Percentiles rank a stretch among this genome's conserved stretches.
Conservation (phyloP, 2,329 filamentous ascomycete species). For the Fusarium lateritium region DNA sequence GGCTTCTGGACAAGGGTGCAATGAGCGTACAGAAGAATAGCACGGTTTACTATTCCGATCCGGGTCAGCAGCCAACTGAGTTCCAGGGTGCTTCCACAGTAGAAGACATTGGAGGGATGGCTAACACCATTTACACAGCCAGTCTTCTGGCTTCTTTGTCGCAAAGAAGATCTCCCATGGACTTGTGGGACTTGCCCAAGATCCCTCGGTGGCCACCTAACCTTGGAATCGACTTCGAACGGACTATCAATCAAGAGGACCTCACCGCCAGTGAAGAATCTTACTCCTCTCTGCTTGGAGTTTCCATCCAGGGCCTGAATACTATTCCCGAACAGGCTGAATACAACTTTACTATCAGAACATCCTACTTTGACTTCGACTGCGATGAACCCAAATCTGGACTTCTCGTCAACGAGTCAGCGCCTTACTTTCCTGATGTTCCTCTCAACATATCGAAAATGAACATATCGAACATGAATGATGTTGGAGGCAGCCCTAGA, state of each 20-base stretch:
- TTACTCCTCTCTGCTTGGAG: constrained; percentile 11
- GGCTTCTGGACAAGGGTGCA: not conserved
- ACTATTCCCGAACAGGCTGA: not conserved
- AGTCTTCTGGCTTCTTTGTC: not conserved
- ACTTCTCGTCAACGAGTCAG: not conserved
- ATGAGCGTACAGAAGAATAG: not conserved
- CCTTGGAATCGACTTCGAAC: not conserved
- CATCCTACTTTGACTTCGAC: constrained; percentile 5
- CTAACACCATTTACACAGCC: constrained; percentile 1
- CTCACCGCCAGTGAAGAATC: not conserved
- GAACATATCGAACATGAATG: too few species aligned
- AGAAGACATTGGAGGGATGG: not conserved
- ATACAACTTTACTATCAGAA: constrained; percentile 11
- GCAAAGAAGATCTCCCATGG: constrained; percentile 1
- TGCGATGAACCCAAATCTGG: not conserved
- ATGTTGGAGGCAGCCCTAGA: too few species aligned
- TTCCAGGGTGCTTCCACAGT: too few species aligned
- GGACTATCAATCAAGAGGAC: not conserved
- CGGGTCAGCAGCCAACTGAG: not conserved
- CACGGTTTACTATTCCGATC: constrained; percentile 3
- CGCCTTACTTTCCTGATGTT: not conserved
- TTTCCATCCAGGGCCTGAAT: constrained; percentile 1
- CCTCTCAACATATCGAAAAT: too few species aligned
- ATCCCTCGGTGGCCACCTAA: constrained; percentile 12
- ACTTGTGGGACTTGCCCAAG: constrained; percentile 25